Evolutionary conservation across 1,284 basidiomycete genomes (phyloP).

Genomic region (Sanghuangporus weigelae): DNA sequence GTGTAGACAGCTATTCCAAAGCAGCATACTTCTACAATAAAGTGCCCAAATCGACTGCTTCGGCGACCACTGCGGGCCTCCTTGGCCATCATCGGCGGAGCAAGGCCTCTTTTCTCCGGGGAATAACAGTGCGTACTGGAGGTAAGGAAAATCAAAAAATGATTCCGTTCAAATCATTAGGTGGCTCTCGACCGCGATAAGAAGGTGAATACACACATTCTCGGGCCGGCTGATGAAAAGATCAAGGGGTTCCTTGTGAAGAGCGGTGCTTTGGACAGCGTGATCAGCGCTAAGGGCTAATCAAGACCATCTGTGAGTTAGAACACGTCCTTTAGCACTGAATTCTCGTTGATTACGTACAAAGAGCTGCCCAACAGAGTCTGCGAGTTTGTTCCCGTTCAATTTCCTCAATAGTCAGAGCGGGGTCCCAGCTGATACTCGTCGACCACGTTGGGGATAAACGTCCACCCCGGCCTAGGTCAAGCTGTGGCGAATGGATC

Average conservation of each 20-base stretch:
- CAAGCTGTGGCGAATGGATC: conserved; percentile 32
- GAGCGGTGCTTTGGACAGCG: conserved; percentile 59
- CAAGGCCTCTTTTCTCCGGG: conserved; percentile 55
- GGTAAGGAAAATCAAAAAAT: conserved; percentile 26
- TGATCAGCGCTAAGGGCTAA: conserved; percentile 50
- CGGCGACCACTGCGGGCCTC: conserved; percentile 37
- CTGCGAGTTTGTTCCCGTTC: conserved; percentile 64
- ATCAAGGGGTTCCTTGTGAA: conserved; percentile 48
- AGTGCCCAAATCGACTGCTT: conserved; percentile 76
- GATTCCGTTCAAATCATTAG: conserved; percentile 20
- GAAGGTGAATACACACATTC: conserved; percentile 44
- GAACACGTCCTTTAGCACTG: conserved; percentile 16
- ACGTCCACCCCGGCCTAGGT: conserved; percentile 32
- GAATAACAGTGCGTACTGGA: conserved; percentile 48
- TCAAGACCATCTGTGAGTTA: background rate
- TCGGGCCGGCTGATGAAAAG: conserved; percentile 56
- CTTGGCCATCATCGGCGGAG: conserved; percentile 34
- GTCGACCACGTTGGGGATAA: conserved; percentile 42
- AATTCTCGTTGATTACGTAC: background rate
- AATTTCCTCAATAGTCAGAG: conserved; percentile 48
- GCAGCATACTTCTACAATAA: conserved; percentile 71
- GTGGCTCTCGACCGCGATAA: conserved; percentile 8
- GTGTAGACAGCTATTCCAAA: conserved; percentile 64
- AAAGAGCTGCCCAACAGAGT: conserved; percentile 68
- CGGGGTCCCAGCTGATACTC: conserved; percentile 54